A percentile compares a stretch with the other conserved stretches of the same genome.
phyloP scores from a whole-genome alignment of 2,329 filamentous ascomycete genomes.

The Purpureocillium takamizusanense region DNA sequence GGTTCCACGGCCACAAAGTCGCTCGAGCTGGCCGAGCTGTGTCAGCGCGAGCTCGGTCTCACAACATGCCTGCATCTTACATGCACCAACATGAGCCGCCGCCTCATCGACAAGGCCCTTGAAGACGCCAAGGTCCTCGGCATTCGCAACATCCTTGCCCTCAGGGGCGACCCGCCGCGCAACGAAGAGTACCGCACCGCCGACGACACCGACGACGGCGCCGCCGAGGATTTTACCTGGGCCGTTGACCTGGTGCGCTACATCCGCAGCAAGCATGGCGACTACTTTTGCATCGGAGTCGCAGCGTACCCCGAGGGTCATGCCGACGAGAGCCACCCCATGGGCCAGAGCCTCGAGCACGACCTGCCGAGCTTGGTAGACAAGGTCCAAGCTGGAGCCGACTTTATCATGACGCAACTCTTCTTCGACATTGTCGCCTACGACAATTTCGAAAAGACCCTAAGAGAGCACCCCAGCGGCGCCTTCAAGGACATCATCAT shows the following conservation, averaged over 20 bases:
- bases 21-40: slow-evolving; percentile 88
- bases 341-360: slow-evolving; percentile 58
- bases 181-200: slow-evolving; percentile 74
- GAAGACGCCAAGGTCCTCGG: slow-evolving; percentile 86
- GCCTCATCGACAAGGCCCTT: slow-evolving; percentile 77
- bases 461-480: slow-evolving; percentile 76
- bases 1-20: slow-evolving; percentile 87
- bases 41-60: slow-evolving; percentile 81
- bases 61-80: slow-evolving; percentile 95
- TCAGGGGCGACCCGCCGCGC: slow-evolving; percentile 84
- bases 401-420: slow-evolving; percentile 97
- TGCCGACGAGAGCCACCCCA: slow-evolving; percentile 78
- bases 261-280: slow-evolving; percentile 74
- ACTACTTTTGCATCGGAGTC: slow-evolving; percentile 95
- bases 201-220: slow-evolving; percentile 46
- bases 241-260: slow-evolving; percentile 85
- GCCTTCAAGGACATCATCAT: slow-evolving; percentile 81
- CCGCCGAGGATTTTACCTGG: slow-evolving; percentile 75
- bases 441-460: slow-evolving; percentile 63
- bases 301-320: slow-evolving; percentile 94
- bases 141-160: slow-evolving; percentile 85
- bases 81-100: slow-evolving; percentile 93
- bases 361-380: slow-evolving; percentile 86
- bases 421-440: slow-evolving; percentile 90
- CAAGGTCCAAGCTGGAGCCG: slow-evolving; percentile 83